phyloP scores from a whole-genome alignment of 129 eudicot species.

The Silybum marianum region DNA sequence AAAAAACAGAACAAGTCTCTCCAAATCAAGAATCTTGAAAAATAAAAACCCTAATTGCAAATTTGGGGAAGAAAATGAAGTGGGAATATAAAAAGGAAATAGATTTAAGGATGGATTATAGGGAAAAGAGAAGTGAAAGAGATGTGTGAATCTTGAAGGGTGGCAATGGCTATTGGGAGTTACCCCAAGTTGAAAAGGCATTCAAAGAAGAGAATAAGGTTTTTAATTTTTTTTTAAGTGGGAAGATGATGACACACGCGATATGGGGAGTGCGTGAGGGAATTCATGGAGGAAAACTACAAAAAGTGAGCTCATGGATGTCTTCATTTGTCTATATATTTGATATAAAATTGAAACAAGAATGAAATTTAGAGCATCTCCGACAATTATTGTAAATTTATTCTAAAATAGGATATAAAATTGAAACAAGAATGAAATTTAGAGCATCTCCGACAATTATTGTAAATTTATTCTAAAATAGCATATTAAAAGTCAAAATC shows the following conservation, averaged over 20 bases:
- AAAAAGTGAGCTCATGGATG: slow-evolving; percentile 40
- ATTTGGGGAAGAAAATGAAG: slow-evolving; percentile 1
- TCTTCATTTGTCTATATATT: slow-evolving; percentile 6
- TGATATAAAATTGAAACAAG: slow-evolving; percentile 1
- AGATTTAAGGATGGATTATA: background rate
- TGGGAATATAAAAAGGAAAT: background rate
- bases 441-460: too few relatives aligned
- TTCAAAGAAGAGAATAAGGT: background rate
- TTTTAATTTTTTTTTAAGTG: background rate
- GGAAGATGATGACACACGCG: slow-evolving; percentile 30
- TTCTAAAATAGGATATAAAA: too few relatives aligned
- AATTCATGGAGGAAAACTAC: slow-evolving; percentile 5
- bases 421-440: too few relatives aligned
- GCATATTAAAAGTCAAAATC: too few relatives aligned
- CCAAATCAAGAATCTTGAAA: slow-evolving; percentile 11
- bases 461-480: too few relatives aligned
- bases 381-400: too few relatives aligned
- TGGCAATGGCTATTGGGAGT: slow-evolving; percentile 26
- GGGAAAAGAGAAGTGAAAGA: slow-evolving; percentile 33
- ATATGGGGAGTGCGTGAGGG: slow-evolving; percentile 20
- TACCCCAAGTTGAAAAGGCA: slow-evolving; percentile 23
- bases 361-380: too few relatives aligned
- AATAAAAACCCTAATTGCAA: slow-evolving; percentile 15
- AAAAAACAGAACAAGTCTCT: slow-evolving; percentile 20
- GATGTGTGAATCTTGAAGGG: slow-evolving; percentile 32